Base-by-base conservation (phyloP, 129 eudicot species). In the Lactuca sativa region DNA sequence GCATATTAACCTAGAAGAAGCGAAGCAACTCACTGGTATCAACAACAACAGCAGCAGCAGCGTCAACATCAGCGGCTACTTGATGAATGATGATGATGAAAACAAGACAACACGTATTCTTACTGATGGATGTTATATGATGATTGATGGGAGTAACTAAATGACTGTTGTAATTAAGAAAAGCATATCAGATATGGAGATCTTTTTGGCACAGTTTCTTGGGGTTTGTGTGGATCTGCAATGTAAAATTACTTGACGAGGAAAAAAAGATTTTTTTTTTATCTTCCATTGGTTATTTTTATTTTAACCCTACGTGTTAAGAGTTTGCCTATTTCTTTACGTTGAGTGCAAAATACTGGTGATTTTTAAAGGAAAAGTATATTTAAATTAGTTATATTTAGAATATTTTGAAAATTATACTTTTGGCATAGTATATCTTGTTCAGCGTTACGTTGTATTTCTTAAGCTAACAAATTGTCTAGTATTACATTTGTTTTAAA, bases 41-140 rank as follows among this genome's bases (percentile, higher is more conserved):
- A 59, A 57, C 38, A 56, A 30, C 77, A 78, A n/a, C 55, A 53
- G 40, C 15, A 56, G 21, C 33, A 17, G 64, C 51, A 73, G 44
- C 21, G 60, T 33, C 33, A 58, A 63, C 78, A 64, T 56, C 77
- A 59, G 32, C 30, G 47, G 66, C 44, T 72, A 61, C 68, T 67
- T 73, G 77, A 56, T 76, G 70, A 84, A 72, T 49, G 59, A 57
- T 74, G 47, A 74, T 78, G 84, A 77, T 77, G 92, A 81, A 81
- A 83, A 67, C 84, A 85, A 76, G 91, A 77, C 80, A 58, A 61
- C 80, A 69, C 80, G 62, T 60, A 60, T 21, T 67, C 44, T 55
- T 40, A 71, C 62, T 52, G 80, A 76, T 60, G 80, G 57, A 33
- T 76, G 61, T 76, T 69, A 48, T 76, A 56, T 59, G 56, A 75